Percentiles rank a stretch among this genome's conserved stretches.
phyloP scores from a whole-genome alignment of 495 filamentous ascomycete species.

The Podospora tetraspora region DNA sequence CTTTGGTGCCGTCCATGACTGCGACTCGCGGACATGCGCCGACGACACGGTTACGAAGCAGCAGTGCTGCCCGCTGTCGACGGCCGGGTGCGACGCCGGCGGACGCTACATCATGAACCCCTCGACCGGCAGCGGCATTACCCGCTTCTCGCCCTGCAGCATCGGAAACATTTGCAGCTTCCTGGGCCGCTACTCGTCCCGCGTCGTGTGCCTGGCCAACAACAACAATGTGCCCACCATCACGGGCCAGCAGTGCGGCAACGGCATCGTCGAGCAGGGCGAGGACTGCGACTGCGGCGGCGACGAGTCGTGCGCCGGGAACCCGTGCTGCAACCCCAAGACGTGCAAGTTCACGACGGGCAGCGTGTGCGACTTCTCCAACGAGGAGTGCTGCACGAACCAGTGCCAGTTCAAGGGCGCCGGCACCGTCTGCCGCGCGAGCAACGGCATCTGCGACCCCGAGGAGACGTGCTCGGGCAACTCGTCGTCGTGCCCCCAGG shows the following conservation, averaged over 20 bases:
- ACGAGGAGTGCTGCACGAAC: constrained; percentile 79
- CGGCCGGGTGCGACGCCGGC: constrained; percentile 65
- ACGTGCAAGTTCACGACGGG: constrained; percentile 81
- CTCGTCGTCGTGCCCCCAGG: constrained; percentile 65
- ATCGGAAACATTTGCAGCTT: constrained; percentile 96
- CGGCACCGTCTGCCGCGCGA: constrained; percentile 69
- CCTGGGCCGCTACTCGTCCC: constrained; percentile 71
- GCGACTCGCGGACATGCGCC: constrained; percentile 60
- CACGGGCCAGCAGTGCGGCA: constrained; percentile 81
- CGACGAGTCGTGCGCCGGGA: constrained; percentile 57
- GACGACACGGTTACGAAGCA: constrained; percentile 56
- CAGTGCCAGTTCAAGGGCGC: constrained; percentile 66
- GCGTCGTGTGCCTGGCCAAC: constrained; percentile 66
- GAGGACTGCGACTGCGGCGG: constrained; percentile 98
- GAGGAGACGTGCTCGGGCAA: constrained; percentile 75
- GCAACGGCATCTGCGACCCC: constrained; percentile 75
- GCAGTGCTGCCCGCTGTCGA: constrained; percentile 79
- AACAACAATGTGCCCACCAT: constrained; percentile 85
- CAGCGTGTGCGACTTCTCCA: constrained; percentile 81
- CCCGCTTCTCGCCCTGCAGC: constrained; percentile 76
- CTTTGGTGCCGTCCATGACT: constrained; percentile 95
- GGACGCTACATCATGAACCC: constrained; percentile 93
- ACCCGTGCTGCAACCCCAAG: constrained; percentile 75
- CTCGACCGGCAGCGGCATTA: constrained; percentile 65
- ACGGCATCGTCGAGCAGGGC: constrained; percentile 90